These are phyloP conservation scores for Solanum ossicruentum DNA, from an alignment of 257 asterid genomes.

Conservation along the genomic window DNA sequence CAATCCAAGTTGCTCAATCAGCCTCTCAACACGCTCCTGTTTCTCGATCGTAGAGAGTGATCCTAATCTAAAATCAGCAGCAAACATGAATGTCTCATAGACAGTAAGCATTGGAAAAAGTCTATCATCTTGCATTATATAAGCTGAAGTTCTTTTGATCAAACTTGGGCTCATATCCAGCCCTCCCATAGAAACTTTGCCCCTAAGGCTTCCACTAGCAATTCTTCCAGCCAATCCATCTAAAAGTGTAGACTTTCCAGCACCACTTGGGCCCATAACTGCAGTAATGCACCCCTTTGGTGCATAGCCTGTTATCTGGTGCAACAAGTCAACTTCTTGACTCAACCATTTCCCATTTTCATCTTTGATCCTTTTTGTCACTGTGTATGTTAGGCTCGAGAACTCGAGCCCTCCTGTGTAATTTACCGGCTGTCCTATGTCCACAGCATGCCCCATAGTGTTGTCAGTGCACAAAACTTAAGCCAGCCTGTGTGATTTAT, in stretches of 20 bases:
- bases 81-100: slow-evolving; percentile 76
- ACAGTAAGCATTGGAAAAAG: slow-evolving; percentile 77
- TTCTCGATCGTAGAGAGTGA: slow-evolving; percentile 38
- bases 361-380: slow-evolving; percentile 39
- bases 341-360: slow-evolving; percentile 44
- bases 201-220: slow-evolving; percentile 66
- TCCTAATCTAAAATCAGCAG: slow-evolving; percentile 64
- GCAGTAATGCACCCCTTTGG: slow-evolving; percentile 76
- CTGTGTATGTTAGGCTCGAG: slow-evolving; percentile 45
- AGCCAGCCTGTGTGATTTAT: not conserved
- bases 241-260: slow-evolving; percentile 73
- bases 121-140: slow-evolving; percentile 67
- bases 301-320: slow-evolving; percentile 61
- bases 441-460: slow-evolving; percentile 19
- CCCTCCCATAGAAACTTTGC: slow-evolving; percentile 53
- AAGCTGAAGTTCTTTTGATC: slow-evolving; percentile 45
- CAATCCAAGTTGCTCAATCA: slow-evolving; percentile 67
- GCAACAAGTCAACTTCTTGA: slow-evolving; percentile 50
- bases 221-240: slow-evolving; percentile 75
- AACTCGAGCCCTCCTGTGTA: slow-evolving; percentile 50
- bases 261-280: slow-evolving; percentile 93
- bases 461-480: not conserved
- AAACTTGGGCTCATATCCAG: slow-evolving; percentile 42
- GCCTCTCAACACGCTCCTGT: slow-evolving; percentile 36
- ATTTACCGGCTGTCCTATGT: slow-evolving; percentile 37